Evolutionary conservation across 768 basidiomycete genomes (phyloP).

Genomic region (Trametopsis cervina): DNA sequence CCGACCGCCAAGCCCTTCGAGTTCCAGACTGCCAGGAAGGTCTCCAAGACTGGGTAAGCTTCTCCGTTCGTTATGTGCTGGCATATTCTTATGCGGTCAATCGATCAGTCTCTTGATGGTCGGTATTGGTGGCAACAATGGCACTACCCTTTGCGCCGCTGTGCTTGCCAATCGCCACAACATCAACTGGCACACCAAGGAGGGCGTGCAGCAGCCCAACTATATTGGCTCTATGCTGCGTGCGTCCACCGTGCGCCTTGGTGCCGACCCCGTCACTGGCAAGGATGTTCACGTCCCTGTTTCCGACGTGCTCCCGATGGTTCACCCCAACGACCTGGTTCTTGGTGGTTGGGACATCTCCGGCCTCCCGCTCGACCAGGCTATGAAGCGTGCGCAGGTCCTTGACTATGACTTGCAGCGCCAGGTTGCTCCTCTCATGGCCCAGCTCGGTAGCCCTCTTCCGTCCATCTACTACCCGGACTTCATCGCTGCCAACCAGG

Average conservation of each 20-base stretch:
- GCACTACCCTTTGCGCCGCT: slow-evolving; percentile 87
- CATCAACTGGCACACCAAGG: slow-evolving; percentile 92
- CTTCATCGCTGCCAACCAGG: slow-evolving; percentile 98
- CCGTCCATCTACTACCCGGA: slow-evolving; percentile 97
- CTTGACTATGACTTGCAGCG: slow-evolving; percentile 96
- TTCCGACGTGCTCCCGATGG: slow-evolving; percentile 92
- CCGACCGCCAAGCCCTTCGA: slow-evolving; percentile 79
- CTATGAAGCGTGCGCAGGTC: slow-evolving; percentile 90
- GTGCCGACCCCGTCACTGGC: slow-evolving; percentile 68
- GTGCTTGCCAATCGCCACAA: slow-evolving; percentile 94
- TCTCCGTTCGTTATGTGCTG: slow-evolving; percentile 1
- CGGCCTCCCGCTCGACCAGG: slow-evolving; percentile 72
- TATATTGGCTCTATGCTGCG: slow-evolving; percentile 96
- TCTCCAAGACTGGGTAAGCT: slow-evolving; percentile 87
- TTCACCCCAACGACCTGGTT: slow-evolving; percentile 96
- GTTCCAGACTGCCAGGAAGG: slow-evolving; percentile 84
- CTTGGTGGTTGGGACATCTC: slow-evolving; percentile 99
- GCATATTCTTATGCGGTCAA: slow-evolving; percentile 4
- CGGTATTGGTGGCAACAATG: slow-evolving; percentile 97
- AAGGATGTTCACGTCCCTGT: slow-evolving; percentile 92
- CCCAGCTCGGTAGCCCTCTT: slow-evolving; percentile 70
- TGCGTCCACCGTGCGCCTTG: slow-evolving; percentile 91
- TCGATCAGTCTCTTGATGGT: slow-evolving; percentile 85
- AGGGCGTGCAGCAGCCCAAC: slow-evolving; percentile 88
- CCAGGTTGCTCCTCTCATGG: slow-evolving; percentile 86